A percentile compares a stretch with the other conserved stretches of the same genome.
Evolutionary conservation across 2,329 filamentous ascomycete genomes (phyloP).

Genomic region (Aaosphaeria arxii): DNA sequence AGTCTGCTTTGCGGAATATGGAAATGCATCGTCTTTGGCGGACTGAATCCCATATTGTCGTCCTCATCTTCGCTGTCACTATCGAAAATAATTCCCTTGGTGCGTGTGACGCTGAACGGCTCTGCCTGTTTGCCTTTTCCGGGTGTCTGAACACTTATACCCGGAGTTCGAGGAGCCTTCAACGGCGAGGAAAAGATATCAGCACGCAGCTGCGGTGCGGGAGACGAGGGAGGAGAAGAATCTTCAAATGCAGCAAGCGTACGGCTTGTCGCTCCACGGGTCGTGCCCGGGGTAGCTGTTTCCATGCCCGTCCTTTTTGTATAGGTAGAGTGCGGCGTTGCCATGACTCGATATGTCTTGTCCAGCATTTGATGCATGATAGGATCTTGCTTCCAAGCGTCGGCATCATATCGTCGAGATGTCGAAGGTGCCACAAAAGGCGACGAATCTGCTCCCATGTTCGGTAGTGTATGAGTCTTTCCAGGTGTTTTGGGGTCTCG

Average conservation of each 20-base stretch:
- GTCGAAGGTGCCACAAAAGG: constrained; percentile 48
- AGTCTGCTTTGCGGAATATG: constrained; percentile 73
- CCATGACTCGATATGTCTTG: constrained; percentile 91
- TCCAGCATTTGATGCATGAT: constrained; percentile 89
- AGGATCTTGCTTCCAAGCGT: constrained; percentile 59
- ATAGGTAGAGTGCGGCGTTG: constrained; percentile 77
- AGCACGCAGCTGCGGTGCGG: constrained; percentile 78
- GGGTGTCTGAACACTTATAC: constrained; percentile 79
- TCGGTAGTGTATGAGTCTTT: constrained; percentile 31
- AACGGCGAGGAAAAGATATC: constrained; percentile 81
- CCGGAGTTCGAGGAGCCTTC: constrained; percentile 66
- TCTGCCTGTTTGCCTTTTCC: constrained; percentile 34
- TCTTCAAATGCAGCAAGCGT: constrained; percentile 34
- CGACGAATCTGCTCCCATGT: constrained; percentile 48
- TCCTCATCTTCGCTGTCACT: constrained; percentile 67
- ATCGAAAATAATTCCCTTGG: constrained; percentile 56
- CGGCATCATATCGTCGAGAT: constrained; percentile 24
- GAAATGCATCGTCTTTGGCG: constrained; percentile 91
- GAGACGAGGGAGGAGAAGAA: constrained; percentile 49
- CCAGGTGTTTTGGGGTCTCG: constrained; percentile 37
- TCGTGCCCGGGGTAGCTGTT: constrained; percentile 36
- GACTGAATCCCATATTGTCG: constrained; percentile 63
- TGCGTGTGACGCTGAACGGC: constrained; percentile 49
- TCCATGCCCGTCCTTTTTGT: constrained; percentile 43
- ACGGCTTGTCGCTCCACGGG: constrained; percentile 21